These are phyloP conservation scores for Verbascum thapsus DNA, from an alignment of 257 asterid genomes.

Conservation along the genomic window DNA sequence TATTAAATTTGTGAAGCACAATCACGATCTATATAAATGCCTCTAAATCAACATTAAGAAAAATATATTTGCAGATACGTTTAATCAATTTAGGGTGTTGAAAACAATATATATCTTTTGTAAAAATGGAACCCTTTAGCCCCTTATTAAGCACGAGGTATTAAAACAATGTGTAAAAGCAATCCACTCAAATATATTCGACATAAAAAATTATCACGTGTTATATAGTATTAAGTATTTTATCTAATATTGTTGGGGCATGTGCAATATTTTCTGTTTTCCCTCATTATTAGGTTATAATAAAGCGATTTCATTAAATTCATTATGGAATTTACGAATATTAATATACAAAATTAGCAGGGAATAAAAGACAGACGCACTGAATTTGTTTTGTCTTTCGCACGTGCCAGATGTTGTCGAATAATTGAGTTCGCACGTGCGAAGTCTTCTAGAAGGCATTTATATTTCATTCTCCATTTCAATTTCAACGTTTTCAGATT, in stretches of 20 bases:
- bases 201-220: too few relatives aligned
- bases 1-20: too few relatives aligned
- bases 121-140: not conserved
- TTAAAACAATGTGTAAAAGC: not conserved
- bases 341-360: too few relatives aligned
- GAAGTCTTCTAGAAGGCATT: slow-evolving; percentile 44
- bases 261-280: slow-evolving; percentile 15
- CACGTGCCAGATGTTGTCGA: slow-evolving; percentile 22
- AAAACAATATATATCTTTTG: not conserved
- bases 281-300: too few relatives aligned
- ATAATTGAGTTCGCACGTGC: slow-evolving; percentile 19
- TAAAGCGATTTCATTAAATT: too few relatives aligned
- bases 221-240: too few relatives aligned
- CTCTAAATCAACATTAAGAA: too few relatives aligned
- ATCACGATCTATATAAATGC: too few relatives aligned
- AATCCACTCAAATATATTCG: not conserved
- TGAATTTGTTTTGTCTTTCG: not conserved
- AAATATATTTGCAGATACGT: not conserved
- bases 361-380: not conserved
- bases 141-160: not conserved
- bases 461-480: slow-evolving; percentile 11
- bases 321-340: not conserved
- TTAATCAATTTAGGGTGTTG: slow-evolving; percentile 15
- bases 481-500: too few relatives aligned
- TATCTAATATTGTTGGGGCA: not conserved